phyloP scores from a whole-genome alignment of 176 grass and related monocot genomes.

The Panicum miliaceum region DNA sequence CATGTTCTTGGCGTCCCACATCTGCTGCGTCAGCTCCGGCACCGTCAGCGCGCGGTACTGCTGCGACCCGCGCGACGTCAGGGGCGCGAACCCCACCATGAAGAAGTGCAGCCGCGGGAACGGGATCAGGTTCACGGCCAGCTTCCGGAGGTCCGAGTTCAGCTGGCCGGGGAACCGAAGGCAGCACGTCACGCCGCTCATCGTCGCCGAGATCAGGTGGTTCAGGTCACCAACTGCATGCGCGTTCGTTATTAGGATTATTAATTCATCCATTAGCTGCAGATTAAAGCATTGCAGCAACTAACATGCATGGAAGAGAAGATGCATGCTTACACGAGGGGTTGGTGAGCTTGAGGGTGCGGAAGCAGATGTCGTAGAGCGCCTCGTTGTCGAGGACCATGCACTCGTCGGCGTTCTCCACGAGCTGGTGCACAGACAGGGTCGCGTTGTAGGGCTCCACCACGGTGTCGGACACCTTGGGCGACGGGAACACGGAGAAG shows the following conservation, averaged over 20 bases:
- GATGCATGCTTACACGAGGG: slow-evolving; percentile 57
- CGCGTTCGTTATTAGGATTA: background rate
- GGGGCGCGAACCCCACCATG: slow-evolving; percentile 82
- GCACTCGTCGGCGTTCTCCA: slow-evolving; percentile 81
- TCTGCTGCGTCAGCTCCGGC: slow-evolving; percentile 91
- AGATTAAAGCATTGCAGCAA: too few relatives aligned
- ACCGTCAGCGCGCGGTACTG: slow-evolving; percentile 81
- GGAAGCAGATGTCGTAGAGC: slow-evolving; percentile 77
- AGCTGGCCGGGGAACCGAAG: slow-evolving; percentile 89
- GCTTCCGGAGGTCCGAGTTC: slow-evolving; percentile 86
- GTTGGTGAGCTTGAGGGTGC: slow-evolving; percentile 79
- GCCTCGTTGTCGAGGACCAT: slow-evolving; percentile 80
- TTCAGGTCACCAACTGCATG: slow-evolving; percentile 85
- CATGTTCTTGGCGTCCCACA: slow-evolving; percentile 99
- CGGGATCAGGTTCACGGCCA: slow-evolving; percentile 81
- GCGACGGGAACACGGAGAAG: slow-evolving; percentile 77
- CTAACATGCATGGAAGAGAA: background rate
- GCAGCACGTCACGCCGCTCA: slow-evolving; percentile 93
- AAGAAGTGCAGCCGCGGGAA: slow-evolving; percentile 89
- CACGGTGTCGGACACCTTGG: slow-evolving; percentile 75
- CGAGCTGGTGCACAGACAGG: slow-evolving; percentile 74
- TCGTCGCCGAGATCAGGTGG: slow-evolving; percentile 86
- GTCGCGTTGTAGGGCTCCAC: slow-evolving; percentile 79
- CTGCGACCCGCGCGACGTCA: slow-evolving; percentile 78
- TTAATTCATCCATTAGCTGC: background rate